Conservation (phyloP, 1,284 basidiomycete genomes). For the Trametes polyzona region DNA sequence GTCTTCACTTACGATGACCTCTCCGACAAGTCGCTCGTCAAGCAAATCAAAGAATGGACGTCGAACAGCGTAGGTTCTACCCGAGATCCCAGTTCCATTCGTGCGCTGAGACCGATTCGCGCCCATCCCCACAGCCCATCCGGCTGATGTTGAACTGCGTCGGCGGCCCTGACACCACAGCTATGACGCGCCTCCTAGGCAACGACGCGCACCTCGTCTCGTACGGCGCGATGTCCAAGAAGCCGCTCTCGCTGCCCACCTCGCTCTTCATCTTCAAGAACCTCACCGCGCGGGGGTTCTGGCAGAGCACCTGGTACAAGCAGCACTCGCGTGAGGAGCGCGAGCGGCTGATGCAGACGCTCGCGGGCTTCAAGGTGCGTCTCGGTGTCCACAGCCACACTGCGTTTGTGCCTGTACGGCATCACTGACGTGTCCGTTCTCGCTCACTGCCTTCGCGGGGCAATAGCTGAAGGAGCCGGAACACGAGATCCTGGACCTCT, state of each 20-base stretch:
- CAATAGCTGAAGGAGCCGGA: slow-evolving; percentile 65
- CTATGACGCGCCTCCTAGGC: slow-evolving; percentile 70
- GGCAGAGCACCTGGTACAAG: slow-evolving; percentile 78
- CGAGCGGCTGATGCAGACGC: slow-evolving; percentile 51
- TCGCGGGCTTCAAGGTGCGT: slow-evolving; percentile 59
- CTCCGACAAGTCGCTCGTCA: slow-evolving; percentile 52
- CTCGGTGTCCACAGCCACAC: background rate
- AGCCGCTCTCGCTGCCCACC: slow-evolving; percentile 77
- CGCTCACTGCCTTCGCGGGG: background rate
- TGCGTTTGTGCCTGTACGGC: background rate
- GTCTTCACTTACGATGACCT: slow-evolving; percentile 79
- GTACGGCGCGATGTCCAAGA: slow-evolving; percentile 88
- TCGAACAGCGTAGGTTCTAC: slow-evolving; percentile 48
- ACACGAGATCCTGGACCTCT: slow-evolving; percentile 66
- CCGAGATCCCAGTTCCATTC: too few species aligned
- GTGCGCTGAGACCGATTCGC: too few species aligned
- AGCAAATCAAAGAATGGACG: slow-evolving; percentile 61
- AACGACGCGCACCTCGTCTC: slow-evolving; percentile 75
- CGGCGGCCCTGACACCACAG: slow-evolving; percentile 68
- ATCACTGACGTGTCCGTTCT: slow-evolving; percentile 9
- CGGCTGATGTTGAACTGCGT: slow-evolving; percentile 81
- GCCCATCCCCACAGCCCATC: slow-evolving; percentile 45
- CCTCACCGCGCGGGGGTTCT: slow-evolving; percentile 72
- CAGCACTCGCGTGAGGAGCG: slow-evolving; percentile 45
- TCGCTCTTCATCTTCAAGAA: slow-evolving; percentile 85